Evolutionary conservation across 352 stramenopile species (phyloP), one percentile per base, ranked within the genome.

Genomic region (Pythium coloratum): DNA sequence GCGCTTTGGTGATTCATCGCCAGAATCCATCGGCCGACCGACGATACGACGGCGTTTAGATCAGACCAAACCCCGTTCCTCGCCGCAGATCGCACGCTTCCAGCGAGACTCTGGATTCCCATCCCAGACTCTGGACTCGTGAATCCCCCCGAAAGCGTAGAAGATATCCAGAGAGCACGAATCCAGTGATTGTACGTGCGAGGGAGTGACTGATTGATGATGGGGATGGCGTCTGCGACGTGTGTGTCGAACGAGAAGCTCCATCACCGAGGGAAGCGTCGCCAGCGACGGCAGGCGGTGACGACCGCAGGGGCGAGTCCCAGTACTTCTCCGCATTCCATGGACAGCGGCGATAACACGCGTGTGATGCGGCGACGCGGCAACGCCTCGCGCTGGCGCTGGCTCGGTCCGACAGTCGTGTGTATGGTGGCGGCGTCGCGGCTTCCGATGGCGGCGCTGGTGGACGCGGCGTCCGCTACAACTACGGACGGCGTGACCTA

Each of bases 401-500:
- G 44, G 54, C 32, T 54, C 32, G 18, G 55, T 32, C 50, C 62
- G 1, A 42, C 55, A 0, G 42, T 69, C 26, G 62, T 51, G 10
- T 50, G 55, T 13, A 47, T 51, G 33, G 1, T 62, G 4, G 60
- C 51, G 33, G 62, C 55, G 28, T 50, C 62, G 30, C 54, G 46
- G 16, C 30, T 64, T 18, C 51, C 58, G 9, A 8, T 49, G n/a
- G 58, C n/a, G 0, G 4, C 53, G 40, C 13, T 66, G 6, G 53
- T 47, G 28, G 58, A 51, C 32, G 54, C 59, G 33, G 60, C 59
- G 0, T 14, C 26, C 4, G 18, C 44, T 1, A 13, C 58, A 0
- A 44, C 56, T 34, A 61, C 44, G 13, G 55, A 76, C 55, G 69
- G 56, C 40, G 59, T 76, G 14, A 76, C 69, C 20, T 76, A 76